A percentile compares a stretch with the other conserved stretches of the same genome.
Conservation (phyloP, 2,329 filamentous ascomycete genomes). For the Scopulariopsis brevicaulis region DNA sequence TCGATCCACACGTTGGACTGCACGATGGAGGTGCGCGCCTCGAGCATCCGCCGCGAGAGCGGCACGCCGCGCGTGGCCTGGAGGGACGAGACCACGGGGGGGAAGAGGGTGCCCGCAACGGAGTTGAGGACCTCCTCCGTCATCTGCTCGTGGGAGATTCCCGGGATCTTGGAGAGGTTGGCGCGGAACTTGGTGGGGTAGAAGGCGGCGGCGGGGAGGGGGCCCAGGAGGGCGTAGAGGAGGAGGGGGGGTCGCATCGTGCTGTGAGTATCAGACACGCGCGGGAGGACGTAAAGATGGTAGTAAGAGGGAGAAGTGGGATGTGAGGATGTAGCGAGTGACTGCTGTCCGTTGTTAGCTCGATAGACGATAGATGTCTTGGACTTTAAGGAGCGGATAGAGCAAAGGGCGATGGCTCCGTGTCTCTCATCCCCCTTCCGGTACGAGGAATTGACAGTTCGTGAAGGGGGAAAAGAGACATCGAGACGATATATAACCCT, state of each 20-base stretch:
- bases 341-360: not conserved
- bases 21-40: conserved; percentile 6
- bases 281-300: not conserved
- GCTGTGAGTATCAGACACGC: not conserved
- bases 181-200: conserved; percentile 9
- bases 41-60: conserved; percentile 5
- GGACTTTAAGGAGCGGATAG: not conserved
- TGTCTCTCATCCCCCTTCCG: not conserved
- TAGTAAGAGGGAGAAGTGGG: not conserved
- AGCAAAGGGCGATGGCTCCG: not conserved
- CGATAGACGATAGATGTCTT: not conserved
- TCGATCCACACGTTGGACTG: conserved; percentile 6
- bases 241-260: not conserved
- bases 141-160: conserved; percentile 8
- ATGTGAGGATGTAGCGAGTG: not conserved
- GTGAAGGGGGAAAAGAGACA: not conserved
- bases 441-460: not conserved
- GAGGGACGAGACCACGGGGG: not conserved
- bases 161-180: conserved; percentile 6
- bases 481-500: not conserved
- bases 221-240: not conserved
- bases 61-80: not conserved
- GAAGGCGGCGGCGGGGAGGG: conserved; percentile 5
- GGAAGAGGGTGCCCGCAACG: conserved; percentile 2
- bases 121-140: conserved; percentile 7